Evolutionary conservation across 805 yeast species (phyloP), one percentile per base, ranked within the genome.

Genomic region (Komagataella pastoris): DNA sequence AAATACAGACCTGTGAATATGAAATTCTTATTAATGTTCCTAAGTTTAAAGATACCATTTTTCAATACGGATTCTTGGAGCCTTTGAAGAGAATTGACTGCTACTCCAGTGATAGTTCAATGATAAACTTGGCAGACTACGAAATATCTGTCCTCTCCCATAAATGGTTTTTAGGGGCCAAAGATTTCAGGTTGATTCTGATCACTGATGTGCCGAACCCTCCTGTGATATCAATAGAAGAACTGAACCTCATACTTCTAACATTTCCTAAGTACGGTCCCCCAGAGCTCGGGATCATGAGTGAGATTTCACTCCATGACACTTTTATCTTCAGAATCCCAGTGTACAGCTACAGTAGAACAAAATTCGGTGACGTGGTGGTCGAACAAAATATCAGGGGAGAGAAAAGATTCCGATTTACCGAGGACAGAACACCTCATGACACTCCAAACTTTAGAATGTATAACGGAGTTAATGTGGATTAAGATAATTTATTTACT

Each of bases 1-100:
- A 68, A 52, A 52, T 58, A 50, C 62, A 60, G 50, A 65, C 69
- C 3, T 68, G 72, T 49, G 59, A 59, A 23, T 68, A 68, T 52
- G 57, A 55, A 50, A 52, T 59, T 48, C 56, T 52, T 7, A 49
- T 64, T 7, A 47, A 58, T 1, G 47, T 60, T 12, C 59, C 65
- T 4, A 58, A 57, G 21, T 53, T 65, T 6, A 64, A 67, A 51
- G 53, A 56, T 8, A 52, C 58, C 49, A 14, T 23, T 21, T 17
- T 24, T 10, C 36, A 30, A 55, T 30, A 30, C 6, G 40, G 40
- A 30, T 30, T 30, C 6, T 30, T 30, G 14, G 40, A 30, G 40
- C 40, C 40, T 30, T 30, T 30, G 14, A 30, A 14, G 40, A 30
- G 14, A 10, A 30, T 30, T 4, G 40, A 30, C 4, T 30, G 40